Percentiles rank a stretch among this genome's conserved stretches.
Evolutionary conservation across 306 rosid genomes (phyloP).

Genomic region (Prunus kanzakura): DNA sequence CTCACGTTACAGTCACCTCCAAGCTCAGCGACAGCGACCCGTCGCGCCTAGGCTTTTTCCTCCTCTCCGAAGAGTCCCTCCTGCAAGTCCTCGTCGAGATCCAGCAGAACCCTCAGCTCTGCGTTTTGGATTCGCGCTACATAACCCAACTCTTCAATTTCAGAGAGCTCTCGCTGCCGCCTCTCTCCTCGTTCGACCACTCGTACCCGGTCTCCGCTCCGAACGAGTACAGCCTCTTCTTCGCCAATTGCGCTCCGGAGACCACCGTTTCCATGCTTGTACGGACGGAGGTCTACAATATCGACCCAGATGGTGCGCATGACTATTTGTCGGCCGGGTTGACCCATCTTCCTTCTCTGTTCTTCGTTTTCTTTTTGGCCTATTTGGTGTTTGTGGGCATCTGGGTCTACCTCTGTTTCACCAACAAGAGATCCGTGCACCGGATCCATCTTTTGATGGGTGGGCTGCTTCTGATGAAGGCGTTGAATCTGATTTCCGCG

Average conservation of each 20-base stretch:
- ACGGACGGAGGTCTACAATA: constrained; percentile 66
- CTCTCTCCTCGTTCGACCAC: constrained; percentile 37
- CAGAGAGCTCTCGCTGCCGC: constrained; percentile 76
- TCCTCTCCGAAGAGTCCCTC: constrained; percentile 72
- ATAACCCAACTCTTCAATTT: constrained; percentile 51
- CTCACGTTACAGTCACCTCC: constrained; percentile 43
- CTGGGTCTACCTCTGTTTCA: constrained; percentile 50
- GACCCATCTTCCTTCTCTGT: constrained; percentile 68
- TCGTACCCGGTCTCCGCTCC: constrained; percentile 59
- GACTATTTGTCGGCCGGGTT: constrained; percentile 85
- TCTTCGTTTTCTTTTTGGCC: constrained; percentile 47
- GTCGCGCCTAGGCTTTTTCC: constrained; percentile 77
- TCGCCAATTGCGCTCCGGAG: constrained; percentile 69
- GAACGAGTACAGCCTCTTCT: constrained; percentile 74
- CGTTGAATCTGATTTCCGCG: constrained; percentile 64
- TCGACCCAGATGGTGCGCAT: constrained; percentile 41
- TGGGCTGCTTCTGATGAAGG: constrained; percentile 60
- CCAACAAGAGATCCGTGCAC: constrained; percentile 54
- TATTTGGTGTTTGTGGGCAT: constrained; percentile 53
- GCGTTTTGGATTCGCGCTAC: constrained; percentile 68
- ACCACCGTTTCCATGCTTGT: constrained; percentile 67
- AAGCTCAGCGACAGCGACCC: constrained; percentile 26
- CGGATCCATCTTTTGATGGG: constrained; percentile 85
- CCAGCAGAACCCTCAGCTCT: constrained; percentile 64
- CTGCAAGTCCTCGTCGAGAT: constrained; percentile 82